Evolutionary conservation across 495 filamentous ascomycete genomes (phyloP), one percentile per base, ranked within the genome.

Genomic region (Lasiosphaeria hispida): DNA sequence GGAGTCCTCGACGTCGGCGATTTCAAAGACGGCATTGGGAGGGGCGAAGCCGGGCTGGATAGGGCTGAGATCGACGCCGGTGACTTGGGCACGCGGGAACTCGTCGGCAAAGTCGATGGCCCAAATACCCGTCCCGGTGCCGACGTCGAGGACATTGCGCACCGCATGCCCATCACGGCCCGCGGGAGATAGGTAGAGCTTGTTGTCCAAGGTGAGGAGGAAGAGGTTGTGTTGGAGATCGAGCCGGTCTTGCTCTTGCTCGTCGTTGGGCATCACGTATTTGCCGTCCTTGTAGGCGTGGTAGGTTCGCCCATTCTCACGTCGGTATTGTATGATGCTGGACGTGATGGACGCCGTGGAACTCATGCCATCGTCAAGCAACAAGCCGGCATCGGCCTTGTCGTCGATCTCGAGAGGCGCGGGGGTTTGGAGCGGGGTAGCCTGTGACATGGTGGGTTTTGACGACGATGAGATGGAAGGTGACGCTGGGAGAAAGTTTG

Each of bases 291-390:
- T 74, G 58, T 72, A 80, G 42, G 72, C 72, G 49, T 80, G 77
- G 55, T 81, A 81, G 10, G 75, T 72, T 40, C 79, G 72, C 10
- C 78, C 79, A 62, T 81, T 82, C 60, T 81, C 75, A 10, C 47
- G 33, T 2, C 66, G 54, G 50, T 64, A 70, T 7, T 62, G n/a
- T 48, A 62, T 60, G 35, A 70, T 62, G 62, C 33, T 47, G 41
- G 42, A 55, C 3, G 42, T 23, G 42, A 55, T 23, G 0, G 53
- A 55, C 1, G 53, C 47, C 0, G 53, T 43, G 42, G 30, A 15
- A 42, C 23, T 55, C 23, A 30, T 30, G 8, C 18, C 53, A 34
- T 34, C 23, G 42, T 42, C 53, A 10, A 47, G 33, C 10, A 17
- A 3, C n/a, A 33, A 55, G 41, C 47, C 33, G 30, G 30, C 17